These are phyloP conservation scores for Suillus subalutaceus DNA, from an alignment of 768 basidiomycete species.

Conservation along the genomic window DNA sequence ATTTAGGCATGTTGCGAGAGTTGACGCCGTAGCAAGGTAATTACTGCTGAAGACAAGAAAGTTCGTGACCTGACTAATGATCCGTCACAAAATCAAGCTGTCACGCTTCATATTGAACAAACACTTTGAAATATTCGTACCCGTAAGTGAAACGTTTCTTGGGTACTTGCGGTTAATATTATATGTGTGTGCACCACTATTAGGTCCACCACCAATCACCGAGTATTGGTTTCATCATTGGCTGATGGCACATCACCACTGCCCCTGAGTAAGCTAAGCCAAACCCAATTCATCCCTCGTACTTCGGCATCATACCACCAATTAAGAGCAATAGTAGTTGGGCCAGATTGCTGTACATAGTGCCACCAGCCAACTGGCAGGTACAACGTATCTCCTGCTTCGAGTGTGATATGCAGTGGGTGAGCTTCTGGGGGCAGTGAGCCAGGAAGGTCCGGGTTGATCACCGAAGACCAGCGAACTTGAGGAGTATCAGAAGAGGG, in stretches of 20 bases:
- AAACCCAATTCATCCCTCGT: slow-evolving; percentile 69
- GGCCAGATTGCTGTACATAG: slow-evolving; percentile 73
- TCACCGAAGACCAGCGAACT: slow-evolving; percentile 84
- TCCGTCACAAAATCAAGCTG: background rate
- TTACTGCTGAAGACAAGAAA: background rate
- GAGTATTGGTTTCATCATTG: slow-evolving; percentile 34
- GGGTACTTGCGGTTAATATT: background rate
- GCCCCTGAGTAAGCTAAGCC: slow-evolving; percentile 63
- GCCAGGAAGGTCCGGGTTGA: slow-evolving; percentile 53
- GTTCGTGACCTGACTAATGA: background rate
- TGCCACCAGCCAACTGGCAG: slow-evolving; percentile 97
- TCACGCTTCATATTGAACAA: background rate
- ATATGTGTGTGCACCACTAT: background rate
- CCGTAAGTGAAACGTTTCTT: background rate
- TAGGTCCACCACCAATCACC: background rate
- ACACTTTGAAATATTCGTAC: background rate
- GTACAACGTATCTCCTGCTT: slow-evolving; percentile 80
- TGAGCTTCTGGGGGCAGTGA: slow-evolving; percentile 54
- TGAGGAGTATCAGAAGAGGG: slow-evolving; percentile 40
- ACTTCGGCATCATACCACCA: slow-evolving; percentile 91
- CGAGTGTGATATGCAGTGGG: slow-evolving; percentile 67
- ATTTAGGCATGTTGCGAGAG: slow-evolving; percentile 55
- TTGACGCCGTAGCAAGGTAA: background rate
- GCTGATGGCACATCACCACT: slow-evolving; percentile 38
- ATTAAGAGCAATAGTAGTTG: slow-evolving; percentile 72